Evolutionary conservation across 1,139 yeast species (phyloP).

Genomic region (Geotrichum histeridarum): DNA sequence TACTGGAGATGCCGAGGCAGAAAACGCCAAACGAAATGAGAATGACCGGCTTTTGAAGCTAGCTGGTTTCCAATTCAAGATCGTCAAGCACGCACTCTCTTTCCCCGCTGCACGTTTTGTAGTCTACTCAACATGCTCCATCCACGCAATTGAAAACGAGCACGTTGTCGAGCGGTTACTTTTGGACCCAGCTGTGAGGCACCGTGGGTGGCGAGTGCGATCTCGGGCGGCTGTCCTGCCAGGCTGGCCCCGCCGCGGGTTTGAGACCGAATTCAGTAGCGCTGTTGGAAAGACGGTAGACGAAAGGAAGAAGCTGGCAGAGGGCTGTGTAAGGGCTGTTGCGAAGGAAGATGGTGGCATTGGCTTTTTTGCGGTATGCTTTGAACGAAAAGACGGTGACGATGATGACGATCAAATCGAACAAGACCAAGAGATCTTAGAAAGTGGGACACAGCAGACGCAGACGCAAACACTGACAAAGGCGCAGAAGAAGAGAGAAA

Average conservation of each 20-base stretch:
- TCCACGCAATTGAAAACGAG: constrained; percentile 91
- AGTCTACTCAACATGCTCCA: constrained; percentile 94
- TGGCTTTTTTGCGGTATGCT: constrained; percentile 91
- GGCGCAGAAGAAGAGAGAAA: neutral
- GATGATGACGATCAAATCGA: too few relatives aligned
- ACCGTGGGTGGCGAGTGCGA: constrained; percentile 72
- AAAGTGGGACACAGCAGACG: neutral
- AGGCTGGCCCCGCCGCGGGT: constrained; percentile 80
- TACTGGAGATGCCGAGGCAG: constrained; percentile 22
- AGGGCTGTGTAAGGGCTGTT: constrained; percentile 77
- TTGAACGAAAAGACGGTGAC: constrained; percentile 41
- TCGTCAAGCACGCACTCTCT: constrained; percentile 79
- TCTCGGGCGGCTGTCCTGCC: constrained; percentile 63
- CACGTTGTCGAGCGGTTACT: constrained; percentile 76
- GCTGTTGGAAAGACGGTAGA: constrained; percentile 32
- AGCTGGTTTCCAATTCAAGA: constrained; percentile 78
- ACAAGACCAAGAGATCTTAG: neutral
- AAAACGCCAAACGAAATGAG: constrained; percentile 38
- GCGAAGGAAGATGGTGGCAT: constrained; percentile 94
- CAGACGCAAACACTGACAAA: neutral
- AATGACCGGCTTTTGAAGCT: constrained; percentile 61
- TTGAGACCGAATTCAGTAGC: constrained; percentile 54
- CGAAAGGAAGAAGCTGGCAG: constrained; percentile 52
- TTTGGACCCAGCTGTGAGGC: constrained; percentile 54
- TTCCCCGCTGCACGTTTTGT: constrained; percentile 73